Evolutionary conservation across 2,329 filamentous ascomycete genomes (phyloP), one percentile per base, ranked within the genome.

Genomic region (Sporothrix schenckii): DNA sequence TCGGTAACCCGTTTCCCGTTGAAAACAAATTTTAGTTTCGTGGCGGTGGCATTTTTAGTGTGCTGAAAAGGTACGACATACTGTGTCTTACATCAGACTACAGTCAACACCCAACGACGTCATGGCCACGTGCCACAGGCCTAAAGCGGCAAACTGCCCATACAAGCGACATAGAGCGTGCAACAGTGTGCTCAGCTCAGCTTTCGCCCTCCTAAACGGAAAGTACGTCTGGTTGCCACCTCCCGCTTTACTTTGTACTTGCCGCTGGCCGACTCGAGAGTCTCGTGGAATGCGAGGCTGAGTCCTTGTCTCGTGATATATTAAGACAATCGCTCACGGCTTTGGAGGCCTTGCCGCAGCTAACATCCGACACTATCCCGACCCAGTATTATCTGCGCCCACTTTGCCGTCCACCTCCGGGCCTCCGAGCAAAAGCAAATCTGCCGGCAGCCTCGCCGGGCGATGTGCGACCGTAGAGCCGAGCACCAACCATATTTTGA

Each of bases 71-170:
- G 34, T 34, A 34, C 34, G 34, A 34, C 34, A 34, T 34, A 34
- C 34, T 34, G 2, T 24, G n/a, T 39, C 53, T 58, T 14, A 58
- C 19, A 60, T 60, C n/a, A 44, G 56, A 60, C 24, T 13, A 34
- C 24, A 6, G 39, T 9, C 7, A 49, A 30, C n/a, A 63, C 44
- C 27, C 49, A 5, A 27, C 66, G 66, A 58, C 66, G 66, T 68
- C 66, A 68, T 68, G 41, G 14, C 53, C 66, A 68, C 66, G 67
- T 69, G 67, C 67, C 54, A 58, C 66, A 68, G 66, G 49, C 27
- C 47, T 9, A 53, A 39, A 66, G 30, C 30, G 49, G 47, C 63
- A 66, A 66, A 53, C 39, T 66, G 50, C 7, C 44, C 44, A 39
- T 50, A 14, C 47, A n/a, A 54, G 13, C 4, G 47, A 4, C 39